These are phyloP conservation scores for Larix kaempferi DNA, from an alignment of 75 land plant species.

Conservation along the genomic window DNA sequence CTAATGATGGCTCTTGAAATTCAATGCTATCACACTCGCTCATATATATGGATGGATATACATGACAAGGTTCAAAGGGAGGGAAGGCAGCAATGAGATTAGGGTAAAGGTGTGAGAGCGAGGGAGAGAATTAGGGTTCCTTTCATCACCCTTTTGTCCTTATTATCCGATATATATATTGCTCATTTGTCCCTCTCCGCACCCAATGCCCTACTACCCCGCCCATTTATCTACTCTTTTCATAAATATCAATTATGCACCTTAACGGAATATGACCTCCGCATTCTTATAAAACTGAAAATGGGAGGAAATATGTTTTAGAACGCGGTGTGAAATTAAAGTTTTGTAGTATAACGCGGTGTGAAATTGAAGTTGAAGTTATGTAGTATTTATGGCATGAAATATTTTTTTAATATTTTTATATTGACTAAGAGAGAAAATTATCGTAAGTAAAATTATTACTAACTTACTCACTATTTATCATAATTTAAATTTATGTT, in stretches of 20 bases:
- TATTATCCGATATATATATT: not conserved
- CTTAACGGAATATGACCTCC: not conserved
- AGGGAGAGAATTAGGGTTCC: conserved; percentile 11
- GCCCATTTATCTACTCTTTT: too few relatives aligned
- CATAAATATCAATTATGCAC: not conserved
- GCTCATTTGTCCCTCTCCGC: conserved; percentile 2
- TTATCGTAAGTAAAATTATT: too few relatives aligned
- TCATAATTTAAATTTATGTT: too few relatives aligned
- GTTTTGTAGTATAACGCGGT: too few relatives aligned
- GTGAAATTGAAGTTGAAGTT: too few relatives aligned
- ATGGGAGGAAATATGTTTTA: too few relatives aligned
- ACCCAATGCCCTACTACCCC: not conserved
- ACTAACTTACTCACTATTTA: too few relatives aligned
- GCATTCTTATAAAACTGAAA: too few relatives aligned
- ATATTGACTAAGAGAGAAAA: too few relatives aligned
- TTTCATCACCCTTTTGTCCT: conserved; percentile 8
- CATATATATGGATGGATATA: conserved; percentile 6
- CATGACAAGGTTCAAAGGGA: not conserved
- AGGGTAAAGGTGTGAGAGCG: not conserved
- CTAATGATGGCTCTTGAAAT: not conserved
- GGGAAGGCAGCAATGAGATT: not conserved
- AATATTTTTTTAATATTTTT: too few relatives aligned
- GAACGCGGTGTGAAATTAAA: not conserved
- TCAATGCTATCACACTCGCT: not conserved
- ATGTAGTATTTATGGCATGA: too few relatives aligned